Evolutionary conservation across 2,329 filamentous ascomycete species (phyloP).

Genomic region (Ambrosiella xylebori): DNA sequence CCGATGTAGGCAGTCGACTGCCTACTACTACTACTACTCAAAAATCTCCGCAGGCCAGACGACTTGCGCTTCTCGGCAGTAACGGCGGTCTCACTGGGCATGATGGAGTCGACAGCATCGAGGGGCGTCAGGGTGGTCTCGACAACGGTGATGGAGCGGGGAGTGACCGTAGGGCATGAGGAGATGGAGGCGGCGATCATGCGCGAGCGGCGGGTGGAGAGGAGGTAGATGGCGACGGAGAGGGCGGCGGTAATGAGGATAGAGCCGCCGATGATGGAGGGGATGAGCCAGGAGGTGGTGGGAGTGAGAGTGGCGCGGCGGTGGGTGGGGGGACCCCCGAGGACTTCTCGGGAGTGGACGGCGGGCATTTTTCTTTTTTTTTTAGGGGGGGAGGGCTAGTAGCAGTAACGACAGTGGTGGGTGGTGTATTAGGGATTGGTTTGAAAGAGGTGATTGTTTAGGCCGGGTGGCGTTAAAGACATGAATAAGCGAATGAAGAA

Average conservation of each 20-base stretch:
- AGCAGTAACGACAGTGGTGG: not conserved
- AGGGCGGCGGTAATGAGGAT: slow-evolving; percentile 27
- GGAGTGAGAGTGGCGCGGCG: not conserved
- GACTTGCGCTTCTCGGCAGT: not conserved
- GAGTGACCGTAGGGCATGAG: not conserved
- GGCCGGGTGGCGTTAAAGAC: no score
- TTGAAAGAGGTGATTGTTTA: no score
- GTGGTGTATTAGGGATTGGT: not conserved
- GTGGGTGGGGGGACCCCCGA: not conserved
- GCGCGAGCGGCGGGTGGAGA: slow-evolving; percentile 19
- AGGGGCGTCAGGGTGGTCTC: slow-evolving; percentile 1
- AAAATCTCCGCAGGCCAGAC: not conserved
- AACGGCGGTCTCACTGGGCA: not conserved
- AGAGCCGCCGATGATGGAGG: slow-evolving; percentile 31
- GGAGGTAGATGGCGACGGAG: slow-evolving; percentile 27
- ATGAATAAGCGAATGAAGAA: no score
- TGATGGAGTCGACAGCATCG: not conserved
- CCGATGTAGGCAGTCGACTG: not conserved
- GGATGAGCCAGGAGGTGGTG: slow-evolving; percentile 24
- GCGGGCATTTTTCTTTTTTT: slow-evolving; percentile 2
- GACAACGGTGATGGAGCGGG: not conserved
- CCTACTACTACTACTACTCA: not conserved
- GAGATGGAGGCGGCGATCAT: not conserved
- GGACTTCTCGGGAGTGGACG: slow-evolving; percentile 6
- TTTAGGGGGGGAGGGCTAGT: not conserved